phyloP scores from a whole-genome alignment of 192 early-diverging fungal genomes.

The Geranomyces variabilis region DNA sequence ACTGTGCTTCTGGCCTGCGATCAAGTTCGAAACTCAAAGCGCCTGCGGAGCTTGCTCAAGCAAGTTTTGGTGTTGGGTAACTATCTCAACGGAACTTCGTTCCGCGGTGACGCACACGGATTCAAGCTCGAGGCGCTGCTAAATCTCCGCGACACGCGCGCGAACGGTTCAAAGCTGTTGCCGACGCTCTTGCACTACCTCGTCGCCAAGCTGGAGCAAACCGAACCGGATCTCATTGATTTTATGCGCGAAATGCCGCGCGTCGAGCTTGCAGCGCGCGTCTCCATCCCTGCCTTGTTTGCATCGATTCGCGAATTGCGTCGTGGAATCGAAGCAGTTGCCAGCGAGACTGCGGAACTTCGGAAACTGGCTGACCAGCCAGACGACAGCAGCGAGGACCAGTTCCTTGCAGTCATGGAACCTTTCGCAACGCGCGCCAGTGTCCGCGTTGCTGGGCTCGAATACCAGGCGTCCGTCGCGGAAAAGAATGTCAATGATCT shows the following conservation, averaged over 20 bases:
- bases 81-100: constrained; percentile 53
- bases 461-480: constrained; percentile 34
- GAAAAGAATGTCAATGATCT: constrained; percentile 41
- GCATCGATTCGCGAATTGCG: constrained; percentile 33
- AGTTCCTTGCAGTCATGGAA: constrained; percentile 37
- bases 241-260: constrained; percentile 49
- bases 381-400: constrained; percentile 16
- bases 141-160: constrained; percentile 48
- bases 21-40: constrained; percentile 35
- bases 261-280: constrained; percentile 45
- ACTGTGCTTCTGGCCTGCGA: constrained; percentile 41
- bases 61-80: constrained; percentile 53
- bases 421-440: constrained; percentile 35
- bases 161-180: constrained; percentile 28
- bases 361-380: constrained; percentile 2
- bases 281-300: constrained; percentile 39
- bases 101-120: constrained; percentile 55
- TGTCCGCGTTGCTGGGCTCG: constrained; percentile 31
- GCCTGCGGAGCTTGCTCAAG: constrained; percentile 40
- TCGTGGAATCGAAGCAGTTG: constrained; percentile 34
- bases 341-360: constrained; percentile 33
- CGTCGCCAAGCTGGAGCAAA: constrained; percentile 40
- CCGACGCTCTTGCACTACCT: constrained; percentile 58
- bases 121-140: constrained; percentile 50
- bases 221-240: constrained; percentile 38